phyloP scores from a whole-genome alignment of 2,329 filamentous ascomycete genomes.

The Sclerotinia nivalis region DNA sequence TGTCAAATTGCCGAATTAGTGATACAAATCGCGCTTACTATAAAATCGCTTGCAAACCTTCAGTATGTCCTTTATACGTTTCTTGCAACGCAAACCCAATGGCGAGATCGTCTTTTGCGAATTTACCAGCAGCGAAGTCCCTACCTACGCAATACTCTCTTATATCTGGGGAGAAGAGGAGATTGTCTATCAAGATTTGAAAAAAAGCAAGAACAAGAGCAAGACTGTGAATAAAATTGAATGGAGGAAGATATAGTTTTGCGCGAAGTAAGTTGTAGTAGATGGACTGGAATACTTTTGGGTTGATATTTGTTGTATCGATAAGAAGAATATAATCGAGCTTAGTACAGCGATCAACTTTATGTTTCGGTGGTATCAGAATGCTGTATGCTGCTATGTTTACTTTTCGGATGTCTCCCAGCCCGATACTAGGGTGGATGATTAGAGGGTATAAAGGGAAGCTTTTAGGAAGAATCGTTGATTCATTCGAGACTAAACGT shows the following conservation, averaged over 20 bases:
- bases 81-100: neutral
- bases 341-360: conserved; percentile 6
- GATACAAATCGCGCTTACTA: neutral
- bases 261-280: neutral
- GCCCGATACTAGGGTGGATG: neutral
- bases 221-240: neutral
- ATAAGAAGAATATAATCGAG: conserved; percentile 3
- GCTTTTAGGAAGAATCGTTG: neutral
- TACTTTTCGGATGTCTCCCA: conserved; percentile 10
- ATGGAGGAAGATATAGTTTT: conserved; percentile 5
- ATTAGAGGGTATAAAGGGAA: neutral
- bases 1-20: neutral
- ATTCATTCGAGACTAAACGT: conserved; percentile 7
- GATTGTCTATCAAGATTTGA: neutral
- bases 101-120: neutral
- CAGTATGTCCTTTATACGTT: neutral
- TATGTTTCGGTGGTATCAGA: conserved; percentile 19
- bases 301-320: conserved; percentile 16
- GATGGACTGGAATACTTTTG: conserved; percentile 6
- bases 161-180: conserved; percentile 14
- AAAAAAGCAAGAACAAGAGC: neutral
- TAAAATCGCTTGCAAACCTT: neutral
- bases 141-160: conserved; percentile 10
- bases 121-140: neutral
- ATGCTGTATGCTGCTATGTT: neutral